Conservation (phyloP, 768 basidiomycete genomes). For the Auricularia cornea region DNA sequence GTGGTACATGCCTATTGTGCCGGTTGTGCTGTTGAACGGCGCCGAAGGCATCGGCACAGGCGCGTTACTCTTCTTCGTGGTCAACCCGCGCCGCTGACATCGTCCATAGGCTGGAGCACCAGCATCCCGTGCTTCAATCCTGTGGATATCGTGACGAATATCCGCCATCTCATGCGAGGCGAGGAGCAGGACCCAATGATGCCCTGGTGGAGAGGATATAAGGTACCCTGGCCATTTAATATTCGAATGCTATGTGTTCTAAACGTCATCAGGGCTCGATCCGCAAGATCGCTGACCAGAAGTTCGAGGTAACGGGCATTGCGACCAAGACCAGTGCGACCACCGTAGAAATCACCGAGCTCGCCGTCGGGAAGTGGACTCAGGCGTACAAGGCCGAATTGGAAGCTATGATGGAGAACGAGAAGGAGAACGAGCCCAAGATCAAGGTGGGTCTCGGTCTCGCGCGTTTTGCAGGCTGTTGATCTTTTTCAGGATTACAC, state of each 20-base stretch:
- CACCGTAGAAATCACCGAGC: slow-evolving; percentile 91
- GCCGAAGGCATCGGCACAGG: slow-evolving; percentile 97
- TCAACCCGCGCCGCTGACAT: background rate
- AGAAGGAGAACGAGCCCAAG: slow-evolving; percentile 62
- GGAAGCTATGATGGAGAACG: slow-evolving; percentile 72
- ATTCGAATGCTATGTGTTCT: background rate
- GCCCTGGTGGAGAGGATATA: slow-evolving; percentile 97
- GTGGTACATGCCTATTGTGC: slow-evolving; percentile 86
- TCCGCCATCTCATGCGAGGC: slow-evolving; percentile 76
- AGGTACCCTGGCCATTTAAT: slow-evolving; percentile 16
- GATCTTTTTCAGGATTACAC: slow-evolving; percentile 71
- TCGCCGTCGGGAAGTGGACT: slow-evolving; percentile 95
- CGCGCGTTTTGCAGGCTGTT: background rate
- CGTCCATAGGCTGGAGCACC: slow-evolving; percentile 83
- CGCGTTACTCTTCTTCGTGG: slow-evolving; percentile 22
- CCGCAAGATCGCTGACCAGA: slow-evolving; percentile 72
- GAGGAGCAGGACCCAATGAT: slow-evolving; percentile 80
- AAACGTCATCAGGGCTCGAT: slow-evolving; percentile 58
- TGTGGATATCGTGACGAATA: slow-evolving; percentile 76
- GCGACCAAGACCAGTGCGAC: slow-evolving; percentile 70
- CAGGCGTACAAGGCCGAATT: slow-evolving; percentile 86
- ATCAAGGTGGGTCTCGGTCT: slow-evolving; percentile 55
- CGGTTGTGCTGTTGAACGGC: slow-evolving; percentile 86
- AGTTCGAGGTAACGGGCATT: slow-evolving; percentile 72
- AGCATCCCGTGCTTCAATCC: slow-evolving; percentile 90